phyloP scores from a whole-genome alignment of 2,329 filamentous ascomycete species.

The Aspergillus luchuensis region DNA sequence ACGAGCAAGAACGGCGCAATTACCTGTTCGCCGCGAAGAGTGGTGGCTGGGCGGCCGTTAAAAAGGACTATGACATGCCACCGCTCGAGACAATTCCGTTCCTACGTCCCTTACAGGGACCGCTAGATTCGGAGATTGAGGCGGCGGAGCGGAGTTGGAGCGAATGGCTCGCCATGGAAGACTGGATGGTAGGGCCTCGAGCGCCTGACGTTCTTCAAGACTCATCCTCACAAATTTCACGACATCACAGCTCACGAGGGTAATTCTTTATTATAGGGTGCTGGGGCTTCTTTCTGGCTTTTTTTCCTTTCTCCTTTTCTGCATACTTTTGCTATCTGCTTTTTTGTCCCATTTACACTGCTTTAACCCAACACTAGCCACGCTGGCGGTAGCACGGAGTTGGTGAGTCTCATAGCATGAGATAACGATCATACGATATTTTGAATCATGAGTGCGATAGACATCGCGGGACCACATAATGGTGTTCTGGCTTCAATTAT shows the following conservation, averaged over 20 bases:
- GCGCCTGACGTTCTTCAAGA: conserved; percentile 57
- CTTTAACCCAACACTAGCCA: background rate
- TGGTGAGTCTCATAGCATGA: conserved; percentile 11
- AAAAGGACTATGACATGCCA: conserved; percentile 85
- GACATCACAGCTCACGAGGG: conserved; percentile 34
- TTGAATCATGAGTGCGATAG: conserved; percentile 18
- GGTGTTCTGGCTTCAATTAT: conserved; percentile 4
- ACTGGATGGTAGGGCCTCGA: conserved; percentile 94
- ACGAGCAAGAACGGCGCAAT: conserved; percentile 88
- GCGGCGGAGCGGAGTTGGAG: conserved; percentile 85
- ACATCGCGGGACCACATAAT: conserved; percentile 12
- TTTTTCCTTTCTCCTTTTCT: background rate
- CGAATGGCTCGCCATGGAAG: conserved; percentile 94
- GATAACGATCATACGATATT: conserved; percentile 20
- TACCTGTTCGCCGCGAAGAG: conserved; percentile 96
- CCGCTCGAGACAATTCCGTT: conserved; percentile 85
- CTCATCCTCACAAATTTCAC: conserved; percentile 39
- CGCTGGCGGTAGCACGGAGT: conserved; percentile 8
- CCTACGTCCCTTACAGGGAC: conserved; percentile 75
- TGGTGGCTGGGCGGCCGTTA: conserved; percentile 84
- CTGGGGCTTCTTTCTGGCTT: background rate
- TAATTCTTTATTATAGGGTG: conserved; percentile 14
- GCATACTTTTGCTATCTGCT: background rate
- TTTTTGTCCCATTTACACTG: background rate
- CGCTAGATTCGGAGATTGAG: conserved; percentile 77